Evolutionary conservation across 495 filamentous ascomycete species (phyloP).

Genomic region (Podospora didyma): DNA sequence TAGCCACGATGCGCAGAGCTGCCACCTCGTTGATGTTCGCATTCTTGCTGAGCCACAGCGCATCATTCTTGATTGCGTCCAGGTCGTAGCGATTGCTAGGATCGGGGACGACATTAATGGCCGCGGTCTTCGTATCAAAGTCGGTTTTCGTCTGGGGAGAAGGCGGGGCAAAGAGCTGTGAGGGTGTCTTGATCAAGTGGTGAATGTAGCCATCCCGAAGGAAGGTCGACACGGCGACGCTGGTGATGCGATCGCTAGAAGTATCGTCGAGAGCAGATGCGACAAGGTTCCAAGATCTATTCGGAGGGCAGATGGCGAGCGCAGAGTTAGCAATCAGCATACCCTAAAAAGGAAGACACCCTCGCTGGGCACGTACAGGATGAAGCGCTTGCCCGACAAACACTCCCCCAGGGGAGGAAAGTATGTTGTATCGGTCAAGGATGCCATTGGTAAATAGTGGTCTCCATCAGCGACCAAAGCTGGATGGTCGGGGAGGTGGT

Average conservation of each 20-base stretch:
- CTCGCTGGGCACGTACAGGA: constrained; percentile 31
- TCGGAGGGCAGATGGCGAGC: no score
- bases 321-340: constrained; percentile 25
- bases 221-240: constrained; percentile 54
- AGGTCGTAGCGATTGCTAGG: constrained; percentile 67
- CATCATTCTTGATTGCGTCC: constrained; percentile 78
- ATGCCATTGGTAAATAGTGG: constrained; percentile 66
- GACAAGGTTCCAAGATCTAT: constrained; percentile 73
- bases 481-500: constrained; percentile 5
- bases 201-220: constrained; percentile 63
- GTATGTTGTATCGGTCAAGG: constrained; percentile 43
- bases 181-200: constrained; percentile 59
- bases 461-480: constrained; percentile 26
- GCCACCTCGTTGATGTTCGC: constrained; percentile 75
- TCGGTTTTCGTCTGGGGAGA: constrained; percentile 57
- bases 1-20: constrained; percentile 71
- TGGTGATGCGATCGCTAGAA: constrained; percentile 43
- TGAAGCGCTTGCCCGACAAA: constrained; percentile 38
- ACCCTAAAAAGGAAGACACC: not conserved
- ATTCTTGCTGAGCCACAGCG: constrained; percentile 76
- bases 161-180: constrained; percentile 58
- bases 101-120: constrained; percentile 79
- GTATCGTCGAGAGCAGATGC: constrained; percentile 61
- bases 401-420: constrained; percentile 46
- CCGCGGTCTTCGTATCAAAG: constrained; percentile 83